Percentiles rank a stretch among this genome's conserved stretches.
These are phyloP conservation scores for Beta vulgaris DNA, from an alignment of 148 eudicot genomes.

Conservation along the genomic window DNA sequence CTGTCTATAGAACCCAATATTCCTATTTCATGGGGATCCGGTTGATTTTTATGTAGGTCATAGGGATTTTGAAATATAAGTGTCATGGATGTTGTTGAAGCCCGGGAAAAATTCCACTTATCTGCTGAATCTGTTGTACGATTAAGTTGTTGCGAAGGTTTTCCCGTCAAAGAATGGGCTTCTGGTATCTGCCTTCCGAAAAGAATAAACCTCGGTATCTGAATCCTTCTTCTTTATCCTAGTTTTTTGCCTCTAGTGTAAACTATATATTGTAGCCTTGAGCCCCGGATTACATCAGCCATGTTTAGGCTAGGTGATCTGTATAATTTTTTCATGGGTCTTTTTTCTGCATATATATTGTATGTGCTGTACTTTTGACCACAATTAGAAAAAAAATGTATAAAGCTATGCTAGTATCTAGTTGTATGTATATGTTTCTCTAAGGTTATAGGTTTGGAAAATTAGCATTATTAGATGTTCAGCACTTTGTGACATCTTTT, in stretches of 20 bases:
- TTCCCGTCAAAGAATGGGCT: constrained; percentile 39
- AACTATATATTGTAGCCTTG: constrained; percentile 17
- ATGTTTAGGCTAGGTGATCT: constrained; percentile 19
- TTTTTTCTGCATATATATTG: neutral
- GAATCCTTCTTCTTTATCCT: constrained; percentile 9
- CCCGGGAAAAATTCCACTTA: constrained; percentile 36
- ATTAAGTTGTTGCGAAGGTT: constrained; percentile 49
- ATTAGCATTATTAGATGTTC: no score
- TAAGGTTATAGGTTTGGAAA: no score
- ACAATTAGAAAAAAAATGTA: constrained; percentile 31
- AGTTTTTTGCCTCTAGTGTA: constrained; percentile 16
- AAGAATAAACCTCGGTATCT: constrained; percentile 41
- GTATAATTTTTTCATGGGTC: constrained; percentile 1
- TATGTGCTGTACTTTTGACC: constrained; percentile 30
- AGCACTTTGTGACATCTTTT: no score
- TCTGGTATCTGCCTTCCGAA: constrained; percentile 54
- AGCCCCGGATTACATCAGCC: constrained; percentile 12
- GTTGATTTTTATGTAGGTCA: no score
- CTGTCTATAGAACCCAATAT: no score
- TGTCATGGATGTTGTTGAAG: no score
- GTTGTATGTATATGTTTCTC: constrained; percentile 8
- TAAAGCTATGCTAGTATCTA: constrained; percentile 13
- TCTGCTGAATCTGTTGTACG: constrained; percentile 42
- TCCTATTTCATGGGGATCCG: no score
- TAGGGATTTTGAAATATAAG: no score